Evolutionary conservation across 345 rosid genomes (phyloP), one percentile per base, ranked within the genome.

Genomic region (Aquilaria yunnanensis): DNA sequence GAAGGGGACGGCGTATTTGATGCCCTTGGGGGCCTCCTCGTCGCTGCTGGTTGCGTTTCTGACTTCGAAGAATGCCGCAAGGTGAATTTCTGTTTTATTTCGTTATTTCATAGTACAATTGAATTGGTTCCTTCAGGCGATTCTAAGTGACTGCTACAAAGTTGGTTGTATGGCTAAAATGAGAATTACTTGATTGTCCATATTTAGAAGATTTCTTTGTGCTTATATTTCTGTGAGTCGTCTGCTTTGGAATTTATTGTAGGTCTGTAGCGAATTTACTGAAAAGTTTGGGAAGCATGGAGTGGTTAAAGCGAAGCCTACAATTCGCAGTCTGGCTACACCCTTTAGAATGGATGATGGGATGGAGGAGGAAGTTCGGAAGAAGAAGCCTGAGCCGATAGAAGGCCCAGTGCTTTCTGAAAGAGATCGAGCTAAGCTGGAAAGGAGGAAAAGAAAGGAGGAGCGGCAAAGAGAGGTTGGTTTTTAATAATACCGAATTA

Each of bases 331-430:
- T 70, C 92, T 94, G 0, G 85, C 90, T 0, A 75, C 86, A 47
- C 99, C 99, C 6, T 74, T 94, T 14, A 76, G 99, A 69, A 94
- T 94, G 99, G 78, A 94, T 57, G 99, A 90, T n/a, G 99, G 99
- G 48, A 85, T 94, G 97, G 97, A 94, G 16, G 99, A 90, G 73
- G 96, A 80, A 66, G 91, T 67, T 47, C 83, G 81, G 5, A 88
- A 86, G 83, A 94, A 93, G 88, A 87, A 88, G 78, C 89, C 90
- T n/a, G 99, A 94, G 86, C 76, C 77, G 0, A 47, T 70, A 0
- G 99, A 94, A 57, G 97, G 99, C 31, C 99, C 99, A 6, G 14
- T 90, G 62, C 66, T 94, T 56, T 74, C 96, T 0, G 97, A 94
- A 73, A 96, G 99, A 50, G 99, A 94, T 67, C 68, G 68, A 57